Base-by-base conservation (phyloP, 1,284 basidiomycete species). In the Sphaerobolus stellatus region DNA sequence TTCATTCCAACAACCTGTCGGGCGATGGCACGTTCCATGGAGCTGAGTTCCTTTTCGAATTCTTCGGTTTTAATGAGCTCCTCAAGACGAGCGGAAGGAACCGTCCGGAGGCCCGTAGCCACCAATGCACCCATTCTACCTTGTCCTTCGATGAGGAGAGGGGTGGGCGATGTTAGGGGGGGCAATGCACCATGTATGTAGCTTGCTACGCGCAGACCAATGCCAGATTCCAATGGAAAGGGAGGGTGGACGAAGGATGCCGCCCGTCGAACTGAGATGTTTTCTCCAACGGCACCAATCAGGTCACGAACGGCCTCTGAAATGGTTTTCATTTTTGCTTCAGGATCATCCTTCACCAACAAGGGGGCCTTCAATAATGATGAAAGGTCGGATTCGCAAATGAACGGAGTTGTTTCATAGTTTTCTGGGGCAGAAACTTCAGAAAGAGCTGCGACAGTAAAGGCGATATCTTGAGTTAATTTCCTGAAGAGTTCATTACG, bases 231-330 rank as follows among this genome's bases (percentile, higher is more conserved):
- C 1, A 68, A 66, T 16, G 74, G 74, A 52, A 81, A 73, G 4
- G 86, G 78, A 18, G 76, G 71, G 43, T 85, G 81, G n/a, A 85
- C 80, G 56, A 94, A 79, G 3, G 84, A 75, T 20, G 82, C 74
- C 1, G 87, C 94, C 50, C 95, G 81, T 47, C 85, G 79, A 18
- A 98, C 73, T 6, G 82, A 79, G 58, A 98, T 84, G 66, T 95
- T 96, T 69, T 98, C 95, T 43, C 94, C 94, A 14, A 96, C 84
- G 64, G 90, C 89, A 20, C 89, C 81, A 55, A 96, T 87, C 24
- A 89, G 75, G 58, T 92, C 84, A 28, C 86, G 83, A 61, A 98
- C 89, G 29, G 90, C 84, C 54, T 78, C 76, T 28, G 78, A 77
- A n/a, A 96, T 83, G 2, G 90, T 91, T 6, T 64, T 5, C 55